Conservation (phyloP, 106 monocot species). For the Cymbidium sinense region DNA sequence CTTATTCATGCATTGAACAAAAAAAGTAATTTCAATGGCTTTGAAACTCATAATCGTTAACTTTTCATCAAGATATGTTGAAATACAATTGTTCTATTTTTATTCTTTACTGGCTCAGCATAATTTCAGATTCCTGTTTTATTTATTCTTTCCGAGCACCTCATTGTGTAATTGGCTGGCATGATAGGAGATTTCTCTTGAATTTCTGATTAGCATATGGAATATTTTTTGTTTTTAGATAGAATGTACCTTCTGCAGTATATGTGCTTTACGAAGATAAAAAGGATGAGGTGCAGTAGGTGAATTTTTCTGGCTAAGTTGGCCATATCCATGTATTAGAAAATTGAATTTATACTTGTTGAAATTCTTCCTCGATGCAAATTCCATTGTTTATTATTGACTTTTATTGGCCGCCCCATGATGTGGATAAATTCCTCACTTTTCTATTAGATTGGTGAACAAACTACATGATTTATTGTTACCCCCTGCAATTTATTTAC, state of each 20-base stretch:
- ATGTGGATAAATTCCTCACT: neutral
- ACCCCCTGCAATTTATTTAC: neutral
- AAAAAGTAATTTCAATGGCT: no score
- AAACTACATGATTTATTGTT: neutral
- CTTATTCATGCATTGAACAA: no score
- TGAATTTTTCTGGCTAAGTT: neutral
- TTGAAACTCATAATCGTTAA: no score
- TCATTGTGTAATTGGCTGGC: neutral
- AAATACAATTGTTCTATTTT: neutral
- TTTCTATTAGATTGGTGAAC: neutral
- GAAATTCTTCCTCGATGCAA: neutral
- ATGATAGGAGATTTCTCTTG: neutral
- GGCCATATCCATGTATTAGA: neutral
- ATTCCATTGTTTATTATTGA: neutral
- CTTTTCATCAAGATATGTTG: no score
- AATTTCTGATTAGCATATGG: neutral
- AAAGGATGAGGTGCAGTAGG: neutral
- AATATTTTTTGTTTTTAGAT: neutral
- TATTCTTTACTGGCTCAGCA: neutral
- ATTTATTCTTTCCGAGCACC: constrained; percentile 1
- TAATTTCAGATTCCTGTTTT: neutral
- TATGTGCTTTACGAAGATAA: neutral
- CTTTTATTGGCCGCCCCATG: neutral
- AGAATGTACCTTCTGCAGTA: neutral
- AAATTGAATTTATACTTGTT: neutral